phyloP scores from a whole-genome alignment of 2,329 filamentous ascomycete species.

The Colletotrichum orbiculare region DNA sequence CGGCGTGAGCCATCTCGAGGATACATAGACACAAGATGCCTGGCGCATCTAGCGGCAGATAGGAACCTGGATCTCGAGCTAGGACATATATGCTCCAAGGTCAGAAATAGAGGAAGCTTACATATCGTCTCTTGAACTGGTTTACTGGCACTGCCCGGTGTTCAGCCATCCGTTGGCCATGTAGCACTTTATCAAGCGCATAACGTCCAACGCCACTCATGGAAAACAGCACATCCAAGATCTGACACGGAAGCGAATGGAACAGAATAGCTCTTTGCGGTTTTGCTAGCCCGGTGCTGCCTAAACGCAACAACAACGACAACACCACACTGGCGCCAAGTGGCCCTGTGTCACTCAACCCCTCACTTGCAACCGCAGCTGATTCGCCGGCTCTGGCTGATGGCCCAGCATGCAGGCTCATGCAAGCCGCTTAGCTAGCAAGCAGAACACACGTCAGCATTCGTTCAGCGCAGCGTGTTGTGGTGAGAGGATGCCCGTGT shows the following conservation, averaged over 20 bases:
- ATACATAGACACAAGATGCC: too few relatives aligned
- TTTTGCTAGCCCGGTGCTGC: background rate
- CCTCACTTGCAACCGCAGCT: constrained; percentile 8
- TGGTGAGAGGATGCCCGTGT: background rate
- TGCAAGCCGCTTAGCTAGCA: constrained; percentile 3
- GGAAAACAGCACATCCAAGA: background rate
- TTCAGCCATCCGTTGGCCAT: too few relatives aligned
- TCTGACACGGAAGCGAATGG: background rate
- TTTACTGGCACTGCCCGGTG: too few relatives aligned
- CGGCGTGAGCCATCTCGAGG: too few relatives aligned
- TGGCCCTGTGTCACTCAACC: constrained; percentile 3
- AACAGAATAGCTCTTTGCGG: too few relatives aligned
- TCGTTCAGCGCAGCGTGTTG: background rate
- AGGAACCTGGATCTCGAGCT: too few relatives aligned
- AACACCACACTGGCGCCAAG: background rate
- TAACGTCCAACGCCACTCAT: background rate
- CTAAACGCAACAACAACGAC: background rate
- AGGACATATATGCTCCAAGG: too few relatives aligned
- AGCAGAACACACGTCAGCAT: constrained; percentile 13
- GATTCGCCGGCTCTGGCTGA: constrained; percentile 5
- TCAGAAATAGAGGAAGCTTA: too few relatives aligned
- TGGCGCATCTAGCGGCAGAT: too few relatives aligned
- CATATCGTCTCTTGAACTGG: too few relatives aligned
- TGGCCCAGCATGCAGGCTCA: constrained; percentile 1
- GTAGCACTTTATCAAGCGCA: too few relatives aligned